Conservation (phyloP, 164 flowering plant genomes). For the Echeveria elegans region DNA sequence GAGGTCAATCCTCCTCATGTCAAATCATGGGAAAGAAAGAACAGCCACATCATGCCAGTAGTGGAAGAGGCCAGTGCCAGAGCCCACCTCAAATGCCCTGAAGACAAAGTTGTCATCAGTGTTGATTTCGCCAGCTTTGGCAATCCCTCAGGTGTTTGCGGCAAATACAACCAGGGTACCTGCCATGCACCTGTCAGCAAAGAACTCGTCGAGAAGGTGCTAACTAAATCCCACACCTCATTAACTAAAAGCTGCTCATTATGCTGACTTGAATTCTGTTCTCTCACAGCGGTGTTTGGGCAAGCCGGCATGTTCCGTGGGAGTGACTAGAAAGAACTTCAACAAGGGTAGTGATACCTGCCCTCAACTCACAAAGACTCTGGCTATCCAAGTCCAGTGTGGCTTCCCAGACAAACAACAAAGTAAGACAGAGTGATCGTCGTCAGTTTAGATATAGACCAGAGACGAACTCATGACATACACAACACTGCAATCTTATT, state of each 20-base stretch:
- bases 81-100: constrained; percentile 48
- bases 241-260: not conserved
- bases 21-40: constrained; percentile 36
- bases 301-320: not conserved
- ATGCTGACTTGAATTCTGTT: not conserved
- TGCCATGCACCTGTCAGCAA: constrained; percentile 37
- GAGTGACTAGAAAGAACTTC: not conserved
- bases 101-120: constrained; percentile 28
- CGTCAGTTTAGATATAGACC: not conserved
- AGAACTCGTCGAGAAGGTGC: constrained; percentile 50
- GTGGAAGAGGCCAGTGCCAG: constrained; percentile 25
- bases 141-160: constrained; percentile 57
- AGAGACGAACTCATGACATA: not conserved
- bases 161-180: constrained; percentile 31
- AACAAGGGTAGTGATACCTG: not conserved
- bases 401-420: not conserved
- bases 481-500: no score
- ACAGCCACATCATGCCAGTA: constrained; percentile 23
- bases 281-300: not conserved
- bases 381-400: not conserved
- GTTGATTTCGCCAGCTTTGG: constrained; percentile 82
- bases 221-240: not conserved
- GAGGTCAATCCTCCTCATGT: constrained; percentile 51
- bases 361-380: not conserved
- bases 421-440: not conserved